Conservation (phyloP, 495 filamentous ascomycete genomes). For the Trichoderma gamsii region DNA sequence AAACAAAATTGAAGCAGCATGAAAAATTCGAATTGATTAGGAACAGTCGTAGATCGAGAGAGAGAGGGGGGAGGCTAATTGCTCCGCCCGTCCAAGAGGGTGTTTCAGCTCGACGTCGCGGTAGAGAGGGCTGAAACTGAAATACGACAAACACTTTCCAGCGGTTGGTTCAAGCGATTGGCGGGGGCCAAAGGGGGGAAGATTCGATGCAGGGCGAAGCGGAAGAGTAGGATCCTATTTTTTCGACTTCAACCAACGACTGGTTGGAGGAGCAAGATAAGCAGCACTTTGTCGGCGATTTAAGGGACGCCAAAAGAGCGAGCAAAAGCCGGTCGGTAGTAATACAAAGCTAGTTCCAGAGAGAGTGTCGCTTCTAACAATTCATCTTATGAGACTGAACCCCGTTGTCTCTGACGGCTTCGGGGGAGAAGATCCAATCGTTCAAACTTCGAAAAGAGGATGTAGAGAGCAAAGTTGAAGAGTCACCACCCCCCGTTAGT, state of each 20-base stretch:
- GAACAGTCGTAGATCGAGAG: not conserved
- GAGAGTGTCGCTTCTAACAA: not conserved
- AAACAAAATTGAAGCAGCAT: not conserved
- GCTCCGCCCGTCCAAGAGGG: not conserved
- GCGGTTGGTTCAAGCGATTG: too few relatives aligned
- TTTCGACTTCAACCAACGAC: too few relatives aligned
- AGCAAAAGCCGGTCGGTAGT: too few relatives aligned
- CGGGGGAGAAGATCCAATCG: not conserved
- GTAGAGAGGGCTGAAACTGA: too few relatives aligned
- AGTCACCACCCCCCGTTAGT: not conserved
- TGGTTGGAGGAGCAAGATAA: too few relatives aligned
- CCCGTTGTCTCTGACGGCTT: not conserved
- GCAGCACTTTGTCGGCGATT: too few relatives aligned
- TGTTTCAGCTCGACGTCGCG: not conserved
- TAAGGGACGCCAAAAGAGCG: too few relatives aligned
- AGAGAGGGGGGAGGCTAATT: not conserved
- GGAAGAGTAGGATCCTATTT: too few relatives aligned
- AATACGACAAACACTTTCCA: too few relatives aligned
- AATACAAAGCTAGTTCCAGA: too few relatives aligned
- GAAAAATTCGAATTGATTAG: not conserved
- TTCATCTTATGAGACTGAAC: not conserved
- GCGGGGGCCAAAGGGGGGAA: too few relatives aligned
- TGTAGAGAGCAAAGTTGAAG: not conserved
- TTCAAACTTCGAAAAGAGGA: not conserved
- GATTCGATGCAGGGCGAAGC: too few relatives aligned